These are phyloP conservation scores for Euclidium syriacum DNA, from an alignment of 345 rosid species.

Conservation along the genomic window DNA sequence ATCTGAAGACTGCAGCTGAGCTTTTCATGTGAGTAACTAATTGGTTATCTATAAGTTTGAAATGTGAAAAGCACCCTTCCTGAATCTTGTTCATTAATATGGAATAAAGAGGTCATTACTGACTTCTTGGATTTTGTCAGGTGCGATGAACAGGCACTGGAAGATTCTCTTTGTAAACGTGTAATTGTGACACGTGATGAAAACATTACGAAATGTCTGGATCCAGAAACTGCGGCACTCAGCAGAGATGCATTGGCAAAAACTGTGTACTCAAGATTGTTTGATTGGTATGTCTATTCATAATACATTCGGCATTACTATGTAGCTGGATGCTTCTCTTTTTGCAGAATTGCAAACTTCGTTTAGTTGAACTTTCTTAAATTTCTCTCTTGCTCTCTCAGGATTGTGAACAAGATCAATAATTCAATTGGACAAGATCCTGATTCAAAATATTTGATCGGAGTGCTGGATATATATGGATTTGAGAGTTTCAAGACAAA, in stretches of 20 bases:
- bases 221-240: constrained; percentile 77
- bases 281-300: constrained; percentile 73
- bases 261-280: constrained; percentile 82
- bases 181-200: constrained; percentile 92
- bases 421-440: constrained; percentile 94
- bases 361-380: constrained; percentile 1
- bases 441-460: constrained; percentile 73
- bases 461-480: constrained; percentile 97
- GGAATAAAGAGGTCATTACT: constrained; percentile 22
- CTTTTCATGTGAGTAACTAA: constrained; percentile 57
- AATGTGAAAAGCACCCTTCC: constrained; percentile 4
- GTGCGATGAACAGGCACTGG: constrained; percentile 83
- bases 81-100: background rate
- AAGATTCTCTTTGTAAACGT: constrained; percentile 96
- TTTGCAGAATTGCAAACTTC: background rate
- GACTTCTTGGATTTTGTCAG: constrained; percentile 37
- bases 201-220: constrained; percentile 85
- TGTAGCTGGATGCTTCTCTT: constrained; percentile 4
- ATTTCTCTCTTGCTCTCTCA: constrained; percentile 31
- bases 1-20: constrained; percentile 85
- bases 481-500: constrained; percentile 99
- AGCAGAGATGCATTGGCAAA: constrained; percentile 98
- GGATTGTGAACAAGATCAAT: constrained; percentile 93
- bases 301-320: background rate
- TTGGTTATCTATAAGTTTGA: constrained; percentile 11